phyloP scores from a whole-genome alignment of 2,329 filamentous ascomycete genomes.

The Shiraia sp. region DNA sequence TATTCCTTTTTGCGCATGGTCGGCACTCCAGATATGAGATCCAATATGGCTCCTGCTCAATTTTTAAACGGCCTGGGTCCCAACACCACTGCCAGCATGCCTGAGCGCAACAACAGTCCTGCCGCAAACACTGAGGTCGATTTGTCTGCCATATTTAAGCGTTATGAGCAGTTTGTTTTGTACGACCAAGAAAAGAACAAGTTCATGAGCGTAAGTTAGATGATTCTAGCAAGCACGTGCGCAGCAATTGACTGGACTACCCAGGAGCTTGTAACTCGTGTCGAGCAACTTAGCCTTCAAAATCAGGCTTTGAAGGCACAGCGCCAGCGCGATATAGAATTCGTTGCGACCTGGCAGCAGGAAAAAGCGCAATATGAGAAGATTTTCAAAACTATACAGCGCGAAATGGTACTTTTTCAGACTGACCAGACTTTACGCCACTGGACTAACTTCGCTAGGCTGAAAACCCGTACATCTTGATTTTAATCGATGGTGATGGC shows the following conservation, averaged over 20 bases:
- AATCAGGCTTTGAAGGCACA: conserved; percentile 32
- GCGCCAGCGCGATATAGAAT: conserved; percentile 28
- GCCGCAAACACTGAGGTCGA: conserved; percentile 5
- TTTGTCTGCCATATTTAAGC: conserved; percentile 26
- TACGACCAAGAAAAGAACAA: conserved; percentile 36
- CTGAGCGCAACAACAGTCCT: background rate
- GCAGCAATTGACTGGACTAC: conserved; percentile 4
- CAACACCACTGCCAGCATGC: conserved; percentile 2
- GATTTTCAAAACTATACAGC: conserved; percentile 18
- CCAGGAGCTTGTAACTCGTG: conserved; percentile 48
- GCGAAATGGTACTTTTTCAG: conserved; percentile 27
- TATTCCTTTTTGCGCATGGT: background rate
- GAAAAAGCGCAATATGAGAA: conserved; percentile 27
- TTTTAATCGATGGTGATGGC: conserved; percentile 60
- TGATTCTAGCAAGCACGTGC: background rate
- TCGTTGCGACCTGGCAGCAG: conserved; percentile 18
- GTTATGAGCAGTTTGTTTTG: conserved; percentile 35
- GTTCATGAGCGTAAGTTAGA: conserved; percentile 35
- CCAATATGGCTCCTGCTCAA: conserved; percentile 18
- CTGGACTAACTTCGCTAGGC: conserved; percentile 7
- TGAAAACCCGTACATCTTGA: conserved; percentile 56
- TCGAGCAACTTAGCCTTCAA: conserved; percentile 42
- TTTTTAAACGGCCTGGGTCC: conserved; percentile 13
- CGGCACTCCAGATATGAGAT: background rate
- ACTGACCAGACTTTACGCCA: background rate